A percentile compares a stretch with the other conserved stretches of the same genome.
phyloP scores from a whole-genome alignment of 2,329 filamentous ascomycete species.

The Neofusicoccum cordaticola region DNA sequence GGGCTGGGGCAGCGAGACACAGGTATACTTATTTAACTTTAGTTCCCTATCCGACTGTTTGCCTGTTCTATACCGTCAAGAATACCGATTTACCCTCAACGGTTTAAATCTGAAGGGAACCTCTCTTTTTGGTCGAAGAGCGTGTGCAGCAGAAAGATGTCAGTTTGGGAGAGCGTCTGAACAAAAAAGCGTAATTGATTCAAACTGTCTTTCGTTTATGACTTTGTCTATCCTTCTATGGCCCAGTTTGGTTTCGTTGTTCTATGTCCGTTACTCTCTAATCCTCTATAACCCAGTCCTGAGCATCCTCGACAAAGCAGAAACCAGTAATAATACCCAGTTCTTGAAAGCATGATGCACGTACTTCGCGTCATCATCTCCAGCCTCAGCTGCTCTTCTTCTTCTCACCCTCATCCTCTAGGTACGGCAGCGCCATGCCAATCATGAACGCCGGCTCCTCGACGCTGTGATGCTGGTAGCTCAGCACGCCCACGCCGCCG shows the following conservation, averaged over 20 bases:
- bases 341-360: neutral
- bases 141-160: neutral
- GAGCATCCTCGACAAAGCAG: neutral
- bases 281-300: slow-evolving; percentile 30
- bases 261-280: slow-evolving; percentile 55
- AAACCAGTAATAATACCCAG: neutral
- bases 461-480: slow-evolving; percentile 77
- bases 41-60: slow-evolving; percentile 4
- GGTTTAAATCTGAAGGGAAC: slow-evolving; percentile 6
- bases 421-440: slow-evolving; percentile 15
- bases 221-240: slow-evolving; percentile 1
- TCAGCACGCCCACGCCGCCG: slow-evolving; percentile 78
- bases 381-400: neutral
- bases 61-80: slow-evolving; percentile 13
- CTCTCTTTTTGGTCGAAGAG: neutral
- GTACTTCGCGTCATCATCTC: neutral
- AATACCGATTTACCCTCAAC: slow-evolving; percentile 12
- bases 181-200: slow-evolving; percentile 6
- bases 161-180: neutral
- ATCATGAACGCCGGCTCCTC: slow-evolving; percentile 68
- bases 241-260: neutral
- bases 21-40: slow-evolving; percentile 15
- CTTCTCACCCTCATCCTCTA: neutral
- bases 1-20: neutral
- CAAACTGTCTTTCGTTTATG: neutral